Base-by-base conservation (phyloP, 2,329 filamentous ascomycete genomes). In the Fusarium xyrophilum region DNA sequence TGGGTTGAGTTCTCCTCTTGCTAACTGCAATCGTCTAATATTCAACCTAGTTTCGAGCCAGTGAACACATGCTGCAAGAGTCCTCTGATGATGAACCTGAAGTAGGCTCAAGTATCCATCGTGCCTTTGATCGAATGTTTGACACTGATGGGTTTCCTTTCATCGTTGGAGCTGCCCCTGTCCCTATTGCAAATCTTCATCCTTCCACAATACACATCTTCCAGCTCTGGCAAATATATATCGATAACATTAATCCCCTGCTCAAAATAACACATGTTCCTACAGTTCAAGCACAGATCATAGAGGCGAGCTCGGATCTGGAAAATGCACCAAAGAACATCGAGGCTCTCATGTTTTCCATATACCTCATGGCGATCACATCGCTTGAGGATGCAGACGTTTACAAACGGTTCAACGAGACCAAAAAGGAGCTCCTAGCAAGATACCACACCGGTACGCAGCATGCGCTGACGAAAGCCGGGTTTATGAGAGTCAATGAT, bases 211-310 rank as follows among this genome's bases (percentile, higher is more conserved):
- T 88, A 23, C 86, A 88, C 60, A 88, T 89, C 55, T 85, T 89
- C 62, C 84, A 87, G 68, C 80, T 90, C 21, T 92, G 90, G 89
- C 89, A 91, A 76, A 83, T 87, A 19, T 92, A 90, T 73, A 83
- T 92, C 42, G 85, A 88, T 66, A 91, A 91, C 70, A 86, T 92
- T 69, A 88, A 92, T 69, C 88, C 89, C 0, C 75, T 93, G 9
- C 81, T 91, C 47, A 92, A 91, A 72, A 82, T 92, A 58, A 89
- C 87, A 0, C 90, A 92, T 72, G 85, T 87, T 0, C 88, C 89
- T 1, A 90, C 85, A 2, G 78, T 91, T 2, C 89, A 92, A 73
- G 80, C 79, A n/a, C 84, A 85, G 54, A 84, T 92, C 39, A 85
- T 92, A 52, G 86, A 89, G 60, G 88, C 88, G 11, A 84, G 84